These are phyloP conservation scores for Entophlyctis luteolus DNA, from an alignment of 192 early-diverging fungal genomes.

Conservation along the genomic window DNA sequence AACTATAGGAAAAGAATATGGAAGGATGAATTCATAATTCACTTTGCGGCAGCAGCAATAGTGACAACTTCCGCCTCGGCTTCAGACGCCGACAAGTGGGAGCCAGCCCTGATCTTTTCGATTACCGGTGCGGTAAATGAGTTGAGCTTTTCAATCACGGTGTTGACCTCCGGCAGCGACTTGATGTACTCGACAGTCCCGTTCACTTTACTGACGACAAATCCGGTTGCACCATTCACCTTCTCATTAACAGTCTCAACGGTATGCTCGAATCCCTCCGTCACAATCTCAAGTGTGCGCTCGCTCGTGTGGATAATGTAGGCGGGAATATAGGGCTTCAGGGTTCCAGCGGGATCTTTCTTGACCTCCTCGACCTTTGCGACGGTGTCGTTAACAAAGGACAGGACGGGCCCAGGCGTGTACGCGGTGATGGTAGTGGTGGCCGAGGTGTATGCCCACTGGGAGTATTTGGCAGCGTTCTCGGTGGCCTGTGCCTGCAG, in stretches of 20 bases:
- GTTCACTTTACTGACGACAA: slow-evolving; percentile 49
- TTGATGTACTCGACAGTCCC: slow-evolving; percentile 43
- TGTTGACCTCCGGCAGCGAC: slow-evolving; percentile 37
- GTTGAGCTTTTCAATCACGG: slow-evolving; percentile 45
- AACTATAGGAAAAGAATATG: neutral
- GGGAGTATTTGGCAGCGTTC: slow-evolving; percentile 27
- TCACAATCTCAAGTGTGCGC: slow-evolving; percentile 44
- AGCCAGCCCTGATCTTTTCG: slow-evolving; percentile 23
- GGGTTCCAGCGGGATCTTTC: slow-evolving; percentile 37
- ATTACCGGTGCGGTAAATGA: slow-evolving; percentile 36
- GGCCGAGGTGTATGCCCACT: slow-evolving; percentile 39
- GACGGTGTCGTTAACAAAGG: slow-evolving; percentile 34
- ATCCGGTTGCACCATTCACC: slow-evolving; percentile 39
- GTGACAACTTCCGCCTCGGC: slow-evolving; percentile 5
- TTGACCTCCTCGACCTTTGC: slow-evolving; percentile 32
- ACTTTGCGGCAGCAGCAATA: neutral
- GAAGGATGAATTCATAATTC: neutral
- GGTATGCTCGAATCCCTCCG: slow-evolving; percentile 33
- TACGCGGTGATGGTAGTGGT: slow-evolving; percentile 51
- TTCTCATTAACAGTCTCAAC: slow-evolving; percentile 27
- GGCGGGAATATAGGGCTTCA: slow-evolving; percentile 43
- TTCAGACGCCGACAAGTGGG: neutral
- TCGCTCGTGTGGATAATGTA: slow-evolving; percentile 47
- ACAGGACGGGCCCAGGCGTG: slow-evolving; percentile 46
- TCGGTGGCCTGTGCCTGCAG: neutral